Base-by-base conservation (phyloP, 306 rosid genomes). In the Senna siamea region DNA sequence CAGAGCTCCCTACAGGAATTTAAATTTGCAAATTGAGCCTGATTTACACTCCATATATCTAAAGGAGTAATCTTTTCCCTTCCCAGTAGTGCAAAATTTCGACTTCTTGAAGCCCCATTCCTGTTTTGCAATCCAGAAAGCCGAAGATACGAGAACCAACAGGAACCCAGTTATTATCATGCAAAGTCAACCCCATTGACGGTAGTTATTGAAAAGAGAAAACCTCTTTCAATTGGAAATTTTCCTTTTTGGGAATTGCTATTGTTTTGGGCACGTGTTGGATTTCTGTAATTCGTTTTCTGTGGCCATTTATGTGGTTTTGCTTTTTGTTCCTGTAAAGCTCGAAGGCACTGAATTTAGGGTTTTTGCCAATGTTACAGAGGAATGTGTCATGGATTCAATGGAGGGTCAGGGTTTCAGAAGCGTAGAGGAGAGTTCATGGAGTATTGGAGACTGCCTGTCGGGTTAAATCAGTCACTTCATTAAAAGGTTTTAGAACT, bases 351-450 rank as follows among this genome's bases (percentile, higher is more conserved):
- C 77, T 83, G 80, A 81, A 83, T 54, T 76, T 89, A 87, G 88
- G 90, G 89, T 86, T 86, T 82, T 13, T 66, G 4, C 13, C 62
- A 41, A 50, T 83, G 81, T 28, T 52, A 43, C 78, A 79, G 86
- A 61, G 72, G 70, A 83, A 81, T 82, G 90, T 78, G 77, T 81
- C 70, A 83, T 91, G 96, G 81, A 73, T 82, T 87, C 62, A 80
- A 23, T 50, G 62, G 77, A 80, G 82, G 75, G 75, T 70, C 74
- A 41, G 82, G 80, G 83, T 74, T 85, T 79, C 57, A 72, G 70
- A 70, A 78, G 71, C 43, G 76, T 63, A 78, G 78, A 73, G 75
- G 53, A 72, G 80, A 74, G 78, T 75, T 51, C 56, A 5, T 70
- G 79, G 62, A 51, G 76, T 73, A 30, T 57, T 77, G 78, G 74